Evolutionary conservation across 1,284 basidiomycete species (phyloP), one percentile per base, ranked within the genome.

Genomic region (Entoloma clypeatum): DNA sequence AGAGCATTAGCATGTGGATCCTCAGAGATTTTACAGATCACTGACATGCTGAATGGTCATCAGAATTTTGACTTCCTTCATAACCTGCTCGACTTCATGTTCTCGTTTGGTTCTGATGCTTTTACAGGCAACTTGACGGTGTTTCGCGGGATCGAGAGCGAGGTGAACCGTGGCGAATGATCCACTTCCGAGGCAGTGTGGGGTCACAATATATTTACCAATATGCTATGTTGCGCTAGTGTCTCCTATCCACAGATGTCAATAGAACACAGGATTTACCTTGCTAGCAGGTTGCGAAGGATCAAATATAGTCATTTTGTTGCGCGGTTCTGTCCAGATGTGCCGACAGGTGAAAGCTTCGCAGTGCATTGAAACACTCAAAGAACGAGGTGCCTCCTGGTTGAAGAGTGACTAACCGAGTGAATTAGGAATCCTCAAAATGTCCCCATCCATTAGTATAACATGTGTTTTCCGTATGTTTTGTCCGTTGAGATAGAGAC

Each of bases 101-200:
- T 72, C 73, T 30, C 70, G 71, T 47, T 74, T 79, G 23, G 72
- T 71, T 46, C 73, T 75, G 51, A 91, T 82, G 37, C 79, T 86
- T 60, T 92, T 92, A 63, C 86, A 88, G 6, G 89, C 89, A 18
- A 87, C 84, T 61, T 92, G 89, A 33, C 77, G 71, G 49, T 74
- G 68, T 23, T 69, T 71, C n/a, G 61, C 54, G 4, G 69, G 70
- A 53, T 88, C 82, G 40, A 83, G 67, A 9, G 85, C 86, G 22
- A 92, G 73, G 56, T 89, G 79, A 2, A 92, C 85, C 0, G 77
- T 82, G 0, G 87, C 86, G 60, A 88, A 91, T n/a, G 80, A 79
- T 1, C 89, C 89, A 19, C 75, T 80, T 36, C 86, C 86, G 8
- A 89, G 71, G 49, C 79, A 83, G 49, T 88, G 83, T 1, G 81